Conservation (phyloP, 139 green algal genomes). For the Coccomyxa sp. region DNA sequence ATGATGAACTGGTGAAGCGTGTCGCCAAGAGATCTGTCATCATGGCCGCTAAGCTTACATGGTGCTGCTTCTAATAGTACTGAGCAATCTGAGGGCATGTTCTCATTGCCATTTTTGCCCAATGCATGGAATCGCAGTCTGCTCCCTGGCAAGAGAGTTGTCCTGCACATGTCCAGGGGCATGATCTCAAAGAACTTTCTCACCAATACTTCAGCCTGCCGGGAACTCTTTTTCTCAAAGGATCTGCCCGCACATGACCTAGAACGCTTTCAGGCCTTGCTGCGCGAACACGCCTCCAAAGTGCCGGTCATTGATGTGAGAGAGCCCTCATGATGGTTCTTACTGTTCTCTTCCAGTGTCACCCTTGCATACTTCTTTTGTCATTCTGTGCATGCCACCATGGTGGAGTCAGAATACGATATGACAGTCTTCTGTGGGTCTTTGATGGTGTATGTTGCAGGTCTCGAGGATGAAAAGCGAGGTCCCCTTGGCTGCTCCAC, state of each 20-base stretch:
- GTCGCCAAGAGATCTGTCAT: conserved; percentile 41
- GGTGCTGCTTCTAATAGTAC: conserved; percentile 8
- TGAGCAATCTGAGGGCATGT: no score
- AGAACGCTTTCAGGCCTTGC: conserved; percentile 9
- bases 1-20: conserved; percentile 49
- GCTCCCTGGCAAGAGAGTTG: neutral
- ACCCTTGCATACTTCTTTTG: neutral
- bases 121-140: no score
- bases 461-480: conserved; percentile 43
- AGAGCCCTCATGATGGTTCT: no score
- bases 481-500: conserved; percentile 34
- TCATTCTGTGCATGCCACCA: neutral
- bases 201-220: conserved; percentile 32
- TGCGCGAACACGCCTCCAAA: neutral
- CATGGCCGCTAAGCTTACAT: conserved; percentile 45
- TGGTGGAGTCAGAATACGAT: no score
- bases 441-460: conserved; percentile 48
- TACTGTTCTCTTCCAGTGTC: neutral
- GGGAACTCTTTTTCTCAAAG: conserved; percentile 65
- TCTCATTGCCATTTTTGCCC: no score
- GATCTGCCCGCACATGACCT: conserved; percentile 55
- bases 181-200: conserved; percentile 64
- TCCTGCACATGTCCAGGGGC: conserved; percentile 31
- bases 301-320: neutral
- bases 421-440: no score